Evolutionary conservation across 2,329 filamentous ascomycete genomes (phyloP).

Genomic region (Fusarium clavum): DNA sequence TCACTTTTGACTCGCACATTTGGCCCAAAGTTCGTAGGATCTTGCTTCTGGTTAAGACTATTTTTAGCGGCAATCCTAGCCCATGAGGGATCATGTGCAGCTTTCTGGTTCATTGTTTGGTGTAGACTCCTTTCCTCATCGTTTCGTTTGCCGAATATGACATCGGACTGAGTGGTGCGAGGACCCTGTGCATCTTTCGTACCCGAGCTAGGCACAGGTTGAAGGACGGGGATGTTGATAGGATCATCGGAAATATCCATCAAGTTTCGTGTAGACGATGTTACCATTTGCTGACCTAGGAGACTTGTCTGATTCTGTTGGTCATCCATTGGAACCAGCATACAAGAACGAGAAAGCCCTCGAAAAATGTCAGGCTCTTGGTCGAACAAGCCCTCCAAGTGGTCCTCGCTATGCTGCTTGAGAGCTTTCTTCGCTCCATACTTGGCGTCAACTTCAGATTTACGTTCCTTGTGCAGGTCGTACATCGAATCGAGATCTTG

Average conservation of each 20-base stretch:
- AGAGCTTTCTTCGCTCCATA: conserved; percentile 89
- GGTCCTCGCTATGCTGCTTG: conserved; percentile 83
- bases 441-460: conserved; percentile 84
- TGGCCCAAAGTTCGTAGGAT: conserved; percentile 12
- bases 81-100: conserved; percentile 14
- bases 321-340: not conserved
- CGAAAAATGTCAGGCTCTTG: conserved; percentile 52
- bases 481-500: conserved; percentile 89
- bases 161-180: not conserved
- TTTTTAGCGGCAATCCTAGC: conserved; percentile 17
- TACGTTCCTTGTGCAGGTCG: conserved; percentile 82
- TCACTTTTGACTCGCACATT: conserved; percentile 15
- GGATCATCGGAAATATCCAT: conserved; percentile 30
- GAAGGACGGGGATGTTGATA: conserved; percentile 21
- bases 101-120: conserved; percentile 43
- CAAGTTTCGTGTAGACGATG: conserved; percentile 5
- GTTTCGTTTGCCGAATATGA: conserved; percentile 23
- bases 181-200: not conserved
- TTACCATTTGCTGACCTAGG: not conserved
- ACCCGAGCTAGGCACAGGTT: too few relatives aligned
- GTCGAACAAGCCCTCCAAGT: conserved; percentile 90
- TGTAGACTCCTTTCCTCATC: conserved; percentile 21
- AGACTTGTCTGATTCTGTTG: not conserved
- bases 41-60: not conserved
- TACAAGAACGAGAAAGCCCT: not conserved